Percentiles rank a stretch among this genome's conserved stretches.
phyloP scores from a whole-genome alignment of 106 monocot species.

The Apostasia shenzhenica region DNA sequence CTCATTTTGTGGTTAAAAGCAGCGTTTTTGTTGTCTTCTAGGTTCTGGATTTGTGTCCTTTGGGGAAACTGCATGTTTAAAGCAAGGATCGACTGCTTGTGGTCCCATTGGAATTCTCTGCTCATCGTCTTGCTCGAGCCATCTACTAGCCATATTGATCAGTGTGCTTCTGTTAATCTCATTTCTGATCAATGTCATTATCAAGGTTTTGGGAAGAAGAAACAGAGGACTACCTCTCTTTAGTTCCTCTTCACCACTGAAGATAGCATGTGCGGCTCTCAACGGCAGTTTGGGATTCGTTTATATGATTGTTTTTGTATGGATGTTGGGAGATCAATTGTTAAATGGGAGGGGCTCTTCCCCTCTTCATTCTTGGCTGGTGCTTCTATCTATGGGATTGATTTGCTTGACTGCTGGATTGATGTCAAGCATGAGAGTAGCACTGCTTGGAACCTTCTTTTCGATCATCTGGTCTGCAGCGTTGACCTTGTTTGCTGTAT shows the following conservation, averaged over 20 bases:
- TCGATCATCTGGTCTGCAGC: constrained; percentile 21
- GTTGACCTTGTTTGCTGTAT: constrained; percentile 12
- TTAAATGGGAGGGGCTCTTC: constrained; percentile 5
- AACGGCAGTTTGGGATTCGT: constrained; percentile 37
- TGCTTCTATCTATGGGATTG: constrained; percentile 37
- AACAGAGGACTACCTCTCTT: background rate
- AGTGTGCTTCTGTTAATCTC: constrained; percentile 24
- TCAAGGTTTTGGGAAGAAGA: constrained; percentile 9
- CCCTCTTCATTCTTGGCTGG: constrained; percentile 34
- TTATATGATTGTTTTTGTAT: constrained; percentile 36
- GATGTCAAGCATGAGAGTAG: background rate
- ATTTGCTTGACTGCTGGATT: constrained; percentile 26
- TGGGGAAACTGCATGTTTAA: constrained; percentile 4
- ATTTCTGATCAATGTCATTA: constrained; percentile 16
- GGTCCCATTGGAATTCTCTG: constrained; percentile 12
- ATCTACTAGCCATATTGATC: constrained; percentile 27
- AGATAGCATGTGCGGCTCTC: constrained; percentile 7
- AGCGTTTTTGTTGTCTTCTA: background rate
- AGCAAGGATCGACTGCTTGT: constrained; percentile 3
- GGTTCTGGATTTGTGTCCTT: constrained; percentile 12
- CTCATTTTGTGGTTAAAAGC: too few species aligned
- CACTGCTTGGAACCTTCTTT: constrained; percentile 9
- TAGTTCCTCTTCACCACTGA: constrained; percentile 17
- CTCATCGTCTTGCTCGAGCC: constrained; percentile 27
- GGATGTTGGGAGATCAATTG: constrained; percentile 27